phyloP scores from a whole-genome alignment of 192 early-diverging fungal genomes.

The Backusella liffmaniae region DNA sequence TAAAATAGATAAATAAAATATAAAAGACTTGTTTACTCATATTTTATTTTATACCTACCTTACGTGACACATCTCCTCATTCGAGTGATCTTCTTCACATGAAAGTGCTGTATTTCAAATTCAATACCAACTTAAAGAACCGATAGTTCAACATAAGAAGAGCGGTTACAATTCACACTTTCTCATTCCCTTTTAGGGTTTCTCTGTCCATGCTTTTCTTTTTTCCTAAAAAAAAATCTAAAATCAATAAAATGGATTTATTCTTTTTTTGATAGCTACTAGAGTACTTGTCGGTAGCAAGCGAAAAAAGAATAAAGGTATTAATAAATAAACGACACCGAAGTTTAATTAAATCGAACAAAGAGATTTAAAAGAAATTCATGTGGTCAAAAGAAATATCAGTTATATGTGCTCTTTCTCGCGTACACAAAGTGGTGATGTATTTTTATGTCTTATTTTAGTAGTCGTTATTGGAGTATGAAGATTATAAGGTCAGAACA shows the following conservation, averaged over 20 bases:
- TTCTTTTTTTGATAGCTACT: neutral
- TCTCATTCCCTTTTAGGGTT: neutral
- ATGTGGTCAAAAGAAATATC: neutral
- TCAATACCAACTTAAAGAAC: neutral
- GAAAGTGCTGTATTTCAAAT: slow-evolving; percentile 6
- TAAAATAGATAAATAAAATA: neutral
- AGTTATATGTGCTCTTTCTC: neutral
- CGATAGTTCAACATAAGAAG: neutral
- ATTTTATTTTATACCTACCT: neutral
- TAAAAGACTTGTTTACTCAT: neutral
- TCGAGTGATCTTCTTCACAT: slow-evolving; percentile 4
- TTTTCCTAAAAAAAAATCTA: neutral
- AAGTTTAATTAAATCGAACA: neutral
- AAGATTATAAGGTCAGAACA: neutral
- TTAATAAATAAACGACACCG: neutral
- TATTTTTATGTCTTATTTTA: neutral
- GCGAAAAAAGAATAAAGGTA: neutral
- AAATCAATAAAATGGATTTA: neutral
- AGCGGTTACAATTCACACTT: neutral
- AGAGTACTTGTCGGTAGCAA: neutral
- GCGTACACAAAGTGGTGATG: neutral
- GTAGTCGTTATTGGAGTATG: neutral
- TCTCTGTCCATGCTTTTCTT: slow-evolving; percentile 4
- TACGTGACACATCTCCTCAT: neutral
- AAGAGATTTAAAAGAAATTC: neutral